phyloP scores from a whole-genome alignment of 257 asterid genomes.

The Solanum habrochaites region DNA sequence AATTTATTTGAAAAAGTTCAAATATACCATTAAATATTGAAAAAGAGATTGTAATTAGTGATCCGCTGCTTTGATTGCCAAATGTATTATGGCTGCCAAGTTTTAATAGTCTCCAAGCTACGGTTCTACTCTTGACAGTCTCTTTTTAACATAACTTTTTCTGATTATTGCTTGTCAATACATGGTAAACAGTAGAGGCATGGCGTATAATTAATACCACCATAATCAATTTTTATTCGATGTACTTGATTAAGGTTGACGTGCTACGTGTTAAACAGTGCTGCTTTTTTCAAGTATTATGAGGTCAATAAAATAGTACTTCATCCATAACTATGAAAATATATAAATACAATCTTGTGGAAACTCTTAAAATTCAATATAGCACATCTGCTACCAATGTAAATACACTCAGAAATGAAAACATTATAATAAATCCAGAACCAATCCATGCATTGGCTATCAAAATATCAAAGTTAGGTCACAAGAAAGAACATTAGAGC shows the following conservation, averaged over 20 bases:
- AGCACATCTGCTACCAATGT: not conserved
- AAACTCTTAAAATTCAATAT: not conserved
- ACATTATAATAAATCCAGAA: not conserved
- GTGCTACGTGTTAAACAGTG: not conserved
- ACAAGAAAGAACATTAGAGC: not conserved
- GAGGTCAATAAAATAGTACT: not conserved
- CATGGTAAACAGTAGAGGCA: not conserved
- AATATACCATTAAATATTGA: not conserved
- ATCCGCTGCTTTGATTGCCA: not conserved
- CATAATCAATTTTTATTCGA: not conserved
- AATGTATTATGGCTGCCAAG: not conserved
- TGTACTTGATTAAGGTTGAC: not conserved
- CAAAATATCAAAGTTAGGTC: not conserved
- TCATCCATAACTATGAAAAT: not conserved
- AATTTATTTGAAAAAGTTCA: no score
- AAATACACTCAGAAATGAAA: not conserved
- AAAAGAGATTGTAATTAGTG: not conserved
- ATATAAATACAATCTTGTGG: not conserved
- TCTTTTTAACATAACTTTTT: not conserved
- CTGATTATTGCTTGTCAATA: not conserved
- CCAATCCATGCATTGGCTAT: not conserved
- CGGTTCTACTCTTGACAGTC: not conserved
- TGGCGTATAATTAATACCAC: not conserved
- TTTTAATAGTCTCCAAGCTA: not conserved
- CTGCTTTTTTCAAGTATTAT: not conserved